phyloP scores from a whole-genome alignment of 805 yeast genomes.

The Candida lessepsii region DNA sequence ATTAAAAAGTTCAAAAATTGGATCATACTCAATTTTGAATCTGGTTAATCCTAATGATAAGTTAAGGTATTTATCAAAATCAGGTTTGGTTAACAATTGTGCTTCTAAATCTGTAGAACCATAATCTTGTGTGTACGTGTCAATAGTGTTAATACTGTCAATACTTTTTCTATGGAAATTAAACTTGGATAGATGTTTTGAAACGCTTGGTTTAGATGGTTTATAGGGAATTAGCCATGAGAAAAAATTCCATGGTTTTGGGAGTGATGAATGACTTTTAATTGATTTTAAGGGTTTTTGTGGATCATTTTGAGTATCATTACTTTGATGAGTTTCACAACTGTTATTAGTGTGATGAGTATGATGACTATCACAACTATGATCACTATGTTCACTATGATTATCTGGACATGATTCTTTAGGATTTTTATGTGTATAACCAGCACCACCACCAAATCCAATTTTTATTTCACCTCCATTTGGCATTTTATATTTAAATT shows the following conservation, averaged over 20 bases:
- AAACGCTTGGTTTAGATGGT: constrained; percentile 5
- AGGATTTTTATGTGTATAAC: constrained; percentile 17
- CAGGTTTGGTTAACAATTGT: constrained; percentile 10
- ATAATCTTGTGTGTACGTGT: constrained; percentile 8
- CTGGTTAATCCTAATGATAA: constrained; percentile 21
- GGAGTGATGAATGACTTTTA: too few relatives aligned
- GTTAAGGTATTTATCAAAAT: constrained; percentile 21
- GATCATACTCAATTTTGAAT: constrained; percentile 23
- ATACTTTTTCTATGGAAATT: constrained; percentile 8
- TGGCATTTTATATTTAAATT: constrained; percentile 20
- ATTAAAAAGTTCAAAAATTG: constrained; percentile 24
- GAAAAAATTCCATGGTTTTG: constrained; percentile 3
- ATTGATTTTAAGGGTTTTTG: too few relatives aligned
- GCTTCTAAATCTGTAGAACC: constrained; percentile 18
- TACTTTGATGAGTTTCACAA: too few relatives aligned
- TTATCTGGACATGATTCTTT: not conserved
- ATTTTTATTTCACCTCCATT: constrained; percentile 22
- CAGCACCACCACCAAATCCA: constrained; percentile 31
- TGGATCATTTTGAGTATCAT: too few relatives aligned
- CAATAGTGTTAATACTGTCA: constrained; percentile 4
- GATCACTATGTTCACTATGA: constrained; percentile 6
- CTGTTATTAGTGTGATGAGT: too few relatives aligned
- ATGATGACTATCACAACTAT: too few relatives aligned
- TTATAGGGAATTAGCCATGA: constrained; percentile 14
- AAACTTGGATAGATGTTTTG: constrained; percentile 12